Evolutionary conservation across 192 early-diverging fungal species (phyloP), one percentile per base, ranked within the genome.

Genomic region (Backusella sp.): DNA sequence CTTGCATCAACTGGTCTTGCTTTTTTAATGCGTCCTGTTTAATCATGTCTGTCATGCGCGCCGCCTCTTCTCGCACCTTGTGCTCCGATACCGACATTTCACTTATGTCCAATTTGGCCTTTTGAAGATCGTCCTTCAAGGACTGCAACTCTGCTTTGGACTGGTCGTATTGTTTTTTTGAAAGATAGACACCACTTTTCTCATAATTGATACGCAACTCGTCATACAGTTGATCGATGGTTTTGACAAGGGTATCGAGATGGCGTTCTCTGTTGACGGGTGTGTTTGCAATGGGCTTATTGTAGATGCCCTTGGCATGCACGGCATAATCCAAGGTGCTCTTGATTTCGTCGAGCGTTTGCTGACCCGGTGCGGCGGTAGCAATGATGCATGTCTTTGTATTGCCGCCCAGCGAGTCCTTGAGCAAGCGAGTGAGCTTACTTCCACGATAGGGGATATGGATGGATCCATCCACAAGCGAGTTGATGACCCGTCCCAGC

Each of bases 351-450:
- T 92, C 92, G 59, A 90, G 76, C 52, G 85, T 86, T 3, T 80
- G 81, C 70, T 85, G 86, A 3, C 94, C 91, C 0, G 94, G 94
- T 14, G 95, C 94, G 34, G 97, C 91, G 17, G 96, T 97, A 15
- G 96, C 98, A 52, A 99, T 96, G 76, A 99, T 96, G 75, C 96
- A 97, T 0, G 98, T 97, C 68, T 95, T 96, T 17, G 96, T 98
- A 52, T 89, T 83, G 0, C 97, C 97, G 73, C 92, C 93, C 0
- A 94, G 85, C 1, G 96, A 98, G 84, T 98, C 96, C 82, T 96
- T 93, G 21, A 99, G 78, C 0, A 99, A 83, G 7, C 96, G 80
- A 0, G 96, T 99, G 37, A 99, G 82, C 79, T 97, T 99, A 79
- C 92, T 94, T 73, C 92, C 89, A 49, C 94, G 87, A 67, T 94